phyloP scores from a whole-genome alignment of 148 eudicot species.

The Rhododendron molle region DNA sequence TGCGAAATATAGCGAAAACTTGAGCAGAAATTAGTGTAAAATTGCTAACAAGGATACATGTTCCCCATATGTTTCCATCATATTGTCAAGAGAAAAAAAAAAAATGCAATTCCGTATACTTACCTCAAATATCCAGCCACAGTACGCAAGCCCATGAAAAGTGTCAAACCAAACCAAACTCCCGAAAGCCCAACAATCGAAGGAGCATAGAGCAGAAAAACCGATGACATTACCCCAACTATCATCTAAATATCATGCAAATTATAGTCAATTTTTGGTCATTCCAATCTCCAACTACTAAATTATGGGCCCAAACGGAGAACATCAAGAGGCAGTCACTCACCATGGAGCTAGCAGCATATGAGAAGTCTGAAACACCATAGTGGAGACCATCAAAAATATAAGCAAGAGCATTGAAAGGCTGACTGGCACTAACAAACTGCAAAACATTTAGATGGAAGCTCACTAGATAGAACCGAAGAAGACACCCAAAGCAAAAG shows the following conservation, averaged over 20 bases:
- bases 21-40: not conserved
- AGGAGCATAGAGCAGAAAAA: constrained; percentile 68
- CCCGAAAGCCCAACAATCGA: constrained; percentile 65
- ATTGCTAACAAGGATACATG: not conserved
- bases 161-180: constrained; percentile 82
- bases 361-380: constrained; percentile 86
- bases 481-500: not conserved
- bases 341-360: constrained; percentile 89
- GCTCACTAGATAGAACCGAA: not conserved
- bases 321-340: not conserved
- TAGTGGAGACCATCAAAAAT: constrained; percentile 89
- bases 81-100: not conserved
- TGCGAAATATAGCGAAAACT: not conserved
- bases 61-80: not conserved
- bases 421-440: constrained; percentile 94
- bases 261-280: not conserved
- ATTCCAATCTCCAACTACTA: not conserved
- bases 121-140: constrained; percentile 81
- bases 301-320: not conserved
- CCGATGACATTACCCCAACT: constrained; percentile 70
- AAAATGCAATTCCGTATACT: not conserved
- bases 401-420: constrained; percentile 82
- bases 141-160: constrained; percentile 80
- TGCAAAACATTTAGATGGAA: constrained; percentile 21
- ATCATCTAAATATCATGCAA: constrained; percentile 40